Conservation (phyloP, 2,329 filamentous ascomycete species). For the Xylariaceae sp. region DNA sequence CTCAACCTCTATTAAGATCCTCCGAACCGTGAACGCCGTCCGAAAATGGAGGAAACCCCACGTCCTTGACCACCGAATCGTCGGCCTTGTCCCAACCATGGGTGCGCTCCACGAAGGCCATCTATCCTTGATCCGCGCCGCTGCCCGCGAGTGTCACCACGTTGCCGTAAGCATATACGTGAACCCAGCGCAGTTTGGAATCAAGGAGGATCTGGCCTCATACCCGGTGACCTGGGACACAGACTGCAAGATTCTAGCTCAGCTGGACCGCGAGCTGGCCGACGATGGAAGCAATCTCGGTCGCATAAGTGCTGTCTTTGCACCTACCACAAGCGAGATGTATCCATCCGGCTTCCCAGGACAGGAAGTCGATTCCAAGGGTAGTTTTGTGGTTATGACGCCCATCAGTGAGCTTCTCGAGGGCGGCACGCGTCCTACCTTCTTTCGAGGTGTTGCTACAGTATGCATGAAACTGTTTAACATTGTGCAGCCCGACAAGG, state of each 20-base stretch:
- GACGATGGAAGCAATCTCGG: conserved; percentile 56
- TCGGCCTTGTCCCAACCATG: conserved; percentile 95
- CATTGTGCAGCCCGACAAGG: conserved; percentile 70
- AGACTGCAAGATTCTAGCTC: conserved; percentile 64
- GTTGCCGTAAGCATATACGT: conserved; percentile 92
- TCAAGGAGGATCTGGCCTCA: conserved; percentile 78
- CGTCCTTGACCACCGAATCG: conserved; percentile 60
- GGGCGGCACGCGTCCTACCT: conserved; percentile 81
- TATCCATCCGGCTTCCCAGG: conserved; percentile 77
- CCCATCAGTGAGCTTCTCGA: conserved; percentile 79
- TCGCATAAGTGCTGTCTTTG: conserved; percentile 77
- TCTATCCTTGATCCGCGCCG: conserved; percentile 76
- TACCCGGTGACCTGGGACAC: conserved; percentile 88
- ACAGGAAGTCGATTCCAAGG: conserved; percentile 69
- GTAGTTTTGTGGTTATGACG: conserved; percentile 88
- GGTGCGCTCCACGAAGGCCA: conserved; percentile 93
- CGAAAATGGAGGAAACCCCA: conserved; percentile 67
- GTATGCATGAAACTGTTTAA: conserved; percentile 95
- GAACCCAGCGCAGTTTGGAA: conserved; percentile 93
- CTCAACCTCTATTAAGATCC: conserved; percentile 60
- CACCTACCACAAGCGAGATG: conserved; percentile 77
- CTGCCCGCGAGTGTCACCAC: conserved; percentile 77
- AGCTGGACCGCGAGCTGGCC: conserved; percentile 70
- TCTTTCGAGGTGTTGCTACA: conserved; percentile 94
- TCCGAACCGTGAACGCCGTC: conserved; percentile 69